These are phyloP conservation scores for Phytophthora crassamura DNA, from an alignment of 352 stramenopile genomes.

Conservation along the genomic window DNA sequence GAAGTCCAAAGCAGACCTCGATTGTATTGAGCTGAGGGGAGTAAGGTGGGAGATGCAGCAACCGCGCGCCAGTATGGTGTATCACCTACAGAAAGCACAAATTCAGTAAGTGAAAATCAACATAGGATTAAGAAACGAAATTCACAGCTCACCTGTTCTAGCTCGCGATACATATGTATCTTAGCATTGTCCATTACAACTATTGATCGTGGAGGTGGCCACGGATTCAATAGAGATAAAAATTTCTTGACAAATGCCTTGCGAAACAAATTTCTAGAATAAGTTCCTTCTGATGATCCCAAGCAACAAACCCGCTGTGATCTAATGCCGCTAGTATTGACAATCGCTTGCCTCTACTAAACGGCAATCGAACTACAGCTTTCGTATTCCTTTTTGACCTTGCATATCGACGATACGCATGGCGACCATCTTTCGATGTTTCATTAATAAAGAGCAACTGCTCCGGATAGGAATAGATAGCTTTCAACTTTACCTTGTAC, in stretches of 20 bases:
- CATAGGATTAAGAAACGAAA: too few relatives aligned
- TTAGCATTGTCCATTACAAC: too few relatives aligned
- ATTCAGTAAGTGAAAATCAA: too few relatives aligned
- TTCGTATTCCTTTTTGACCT: conserved; percentile 9
- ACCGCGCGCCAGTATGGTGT: conserved; percentile 93
- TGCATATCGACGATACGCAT: conserved; percentile 6
- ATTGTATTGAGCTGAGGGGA: conserved; percentile 19
- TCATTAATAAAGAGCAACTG: conserved; percentile 15
- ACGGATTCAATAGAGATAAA: conserved; percentile 90
- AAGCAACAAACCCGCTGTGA: background rate
- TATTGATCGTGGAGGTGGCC: conserved; percentile 62
- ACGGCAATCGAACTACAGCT: background rate
- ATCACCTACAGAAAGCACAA: too few relatives aligned
- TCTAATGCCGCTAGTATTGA: conserved; percentile 15
- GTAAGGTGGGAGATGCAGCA: conserved; percentile 20
- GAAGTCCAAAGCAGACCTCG: conserved; percentile 40
- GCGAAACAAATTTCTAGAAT: conserved; percentile 58
- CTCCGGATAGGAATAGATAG: conserved; percentile 10
- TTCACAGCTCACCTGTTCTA: too few relatives aligned
- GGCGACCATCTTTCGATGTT: conserved; percentile 6
- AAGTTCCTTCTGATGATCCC: conserved; percentile 13
- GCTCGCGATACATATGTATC: conserved; percentile 92
- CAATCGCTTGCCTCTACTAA: conserved; percentile 7
- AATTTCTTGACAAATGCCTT: conserved; percentile 61
- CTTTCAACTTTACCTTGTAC: conserved; percentile 18